Percentiles rank a stretch among this genome's conserved stretches.
These are phyloP conservation scores for Hsuehochloa calcarea DNA, from an alignment of 176 grass and related monocot genomes.

Conservation along the genomic window DNA sequence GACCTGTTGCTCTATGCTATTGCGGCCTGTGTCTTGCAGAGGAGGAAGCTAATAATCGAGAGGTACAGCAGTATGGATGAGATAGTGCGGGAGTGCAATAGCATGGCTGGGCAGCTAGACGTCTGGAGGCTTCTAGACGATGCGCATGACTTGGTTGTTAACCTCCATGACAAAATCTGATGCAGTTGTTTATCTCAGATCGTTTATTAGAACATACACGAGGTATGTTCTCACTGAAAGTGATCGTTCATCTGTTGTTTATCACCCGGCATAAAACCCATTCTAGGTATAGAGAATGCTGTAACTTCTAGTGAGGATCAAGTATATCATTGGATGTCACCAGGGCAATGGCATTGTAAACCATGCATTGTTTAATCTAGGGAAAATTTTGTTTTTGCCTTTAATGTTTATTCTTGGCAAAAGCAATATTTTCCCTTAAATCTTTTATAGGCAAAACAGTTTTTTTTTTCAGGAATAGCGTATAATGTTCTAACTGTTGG, in stretches of 20 bases:
- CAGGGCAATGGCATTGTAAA: conserved; percentile 23
- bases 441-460: conserved; percentile 9
- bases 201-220: conserved; percentile 18
- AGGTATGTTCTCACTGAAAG: conserved; percentile 38
- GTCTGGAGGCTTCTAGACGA: conserved; percentile 92
- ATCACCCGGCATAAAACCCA: conserved; percentile 30
- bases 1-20: conserved; percentile 92
- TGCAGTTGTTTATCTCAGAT: conserved; percentile 27
- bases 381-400: conserved; percentile 32
- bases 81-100: conserved; percentile 80
- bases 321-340: conserved; percentile 15
- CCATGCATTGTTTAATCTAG: background rate
- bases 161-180: conserved; percentile 88
- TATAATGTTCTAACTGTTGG: background rate
- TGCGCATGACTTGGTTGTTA: conserved; percentile 77
- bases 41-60: conserved; percentile 88
- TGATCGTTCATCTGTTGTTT: conserved; percentile 21
- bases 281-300: conserved; percentile 33
- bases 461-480: background rate
- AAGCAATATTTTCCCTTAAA: conserved; percentile 10
- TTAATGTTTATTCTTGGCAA: conserved; percentile 1
- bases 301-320: conserved; percentile 36
- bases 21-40: conserved; percentile 85
- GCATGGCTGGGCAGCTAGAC: conserved; percentile 84
- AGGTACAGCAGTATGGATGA: conserved; percentile 93